These are phyloP conservation scores for Glycyrrhiza uralensis DNA, from an alignment of 306 rosid genomes.

Conservation along the genomic window DNA sequence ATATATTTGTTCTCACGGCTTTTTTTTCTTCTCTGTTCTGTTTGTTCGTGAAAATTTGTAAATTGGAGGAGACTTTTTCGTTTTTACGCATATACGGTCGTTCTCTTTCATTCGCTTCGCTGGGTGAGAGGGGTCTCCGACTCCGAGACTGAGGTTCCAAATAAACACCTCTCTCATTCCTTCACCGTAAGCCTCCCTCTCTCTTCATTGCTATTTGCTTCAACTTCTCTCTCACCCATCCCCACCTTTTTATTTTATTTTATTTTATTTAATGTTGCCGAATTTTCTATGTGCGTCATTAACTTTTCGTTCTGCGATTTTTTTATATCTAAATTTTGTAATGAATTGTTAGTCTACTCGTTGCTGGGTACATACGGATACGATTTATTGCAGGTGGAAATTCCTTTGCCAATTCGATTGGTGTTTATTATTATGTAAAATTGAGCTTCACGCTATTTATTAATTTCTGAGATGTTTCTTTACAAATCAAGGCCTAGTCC, in stretches of 20 bases:
- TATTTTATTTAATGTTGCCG: not conserved
- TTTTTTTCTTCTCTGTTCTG: too few species aligned
- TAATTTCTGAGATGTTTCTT: not conserved
- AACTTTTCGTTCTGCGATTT: not conserved
- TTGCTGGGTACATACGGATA: not conserved
- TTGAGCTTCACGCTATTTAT: not conserved
- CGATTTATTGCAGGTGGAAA: not conserved
- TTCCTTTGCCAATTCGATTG: not conserved
- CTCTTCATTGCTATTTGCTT: not conserved
- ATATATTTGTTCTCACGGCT: too few species aligned
- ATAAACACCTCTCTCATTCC: not conserved
- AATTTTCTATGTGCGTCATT: not conserved
- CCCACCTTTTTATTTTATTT: too few species aligned
- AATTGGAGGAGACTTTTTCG: too few species aligned
- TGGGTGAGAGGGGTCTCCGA: not conserved
- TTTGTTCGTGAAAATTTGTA: too few species aligned
- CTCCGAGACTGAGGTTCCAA: too few species aligned
- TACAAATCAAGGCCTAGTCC: not conserved
- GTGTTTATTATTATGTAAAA: not conserved
- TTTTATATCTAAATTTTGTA: not conserved
- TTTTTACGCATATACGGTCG: too few species aligned
- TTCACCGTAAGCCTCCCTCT: not conserved
- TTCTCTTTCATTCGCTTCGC: too few species aligned
- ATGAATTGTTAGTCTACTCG: not conserved
- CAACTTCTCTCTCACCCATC: not conserved